Percentiles rank a stretch among this genome's conserved stretches.
Evolutionary conservation across 345 rosid species (phyloP).

Genomic region (Rhodamnia argentea): DNA sequence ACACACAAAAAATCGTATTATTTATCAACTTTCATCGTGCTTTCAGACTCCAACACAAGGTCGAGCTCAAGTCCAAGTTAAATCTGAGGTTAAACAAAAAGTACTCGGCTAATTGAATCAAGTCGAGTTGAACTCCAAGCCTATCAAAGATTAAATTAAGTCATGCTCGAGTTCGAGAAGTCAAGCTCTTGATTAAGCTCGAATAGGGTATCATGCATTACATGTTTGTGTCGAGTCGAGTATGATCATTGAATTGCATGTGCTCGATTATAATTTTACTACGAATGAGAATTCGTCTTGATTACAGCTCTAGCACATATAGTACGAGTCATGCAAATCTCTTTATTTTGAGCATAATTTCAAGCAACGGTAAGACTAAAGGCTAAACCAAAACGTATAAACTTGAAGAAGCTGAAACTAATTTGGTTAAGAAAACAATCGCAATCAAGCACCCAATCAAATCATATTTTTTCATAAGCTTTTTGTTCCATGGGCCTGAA

Average conservation of each 20-base stretch:
- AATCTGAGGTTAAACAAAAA: neutral
- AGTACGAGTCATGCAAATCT: neutral
- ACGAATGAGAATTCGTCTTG: neutral
- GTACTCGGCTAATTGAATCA: neutral
- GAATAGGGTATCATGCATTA: neutral
- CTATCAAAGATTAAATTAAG: neutral
- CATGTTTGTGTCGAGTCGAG: neutral
- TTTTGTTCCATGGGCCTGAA: neutral
- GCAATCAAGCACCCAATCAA: neutral
- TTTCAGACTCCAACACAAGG: neutral
- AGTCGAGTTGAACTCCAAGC: neutral
- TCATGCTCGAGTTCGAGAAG: neutral
- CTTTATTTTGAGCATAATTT: neutral
- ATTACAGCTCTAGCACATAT: neutral
- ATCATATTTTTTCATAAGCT: no score
- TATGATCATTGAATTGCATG: neutral
- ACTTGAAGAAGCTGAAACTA: neutral
- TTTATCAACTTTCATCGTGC: neutral
- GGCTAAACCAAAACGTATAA: neutral
- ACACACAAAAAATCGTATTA: neutral
- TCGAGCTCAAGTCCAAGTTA: neutral
- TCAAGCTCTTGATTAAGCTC: neutral
- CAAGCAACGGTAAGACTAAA: neutral
- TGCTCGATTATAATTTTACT: neutral
- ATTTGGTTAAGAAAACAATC: neutral